Base-by-base conservation (phyloP, 2,329 filamentous ascomycete genomes). In the Fusarium abutilonis region DNA sequence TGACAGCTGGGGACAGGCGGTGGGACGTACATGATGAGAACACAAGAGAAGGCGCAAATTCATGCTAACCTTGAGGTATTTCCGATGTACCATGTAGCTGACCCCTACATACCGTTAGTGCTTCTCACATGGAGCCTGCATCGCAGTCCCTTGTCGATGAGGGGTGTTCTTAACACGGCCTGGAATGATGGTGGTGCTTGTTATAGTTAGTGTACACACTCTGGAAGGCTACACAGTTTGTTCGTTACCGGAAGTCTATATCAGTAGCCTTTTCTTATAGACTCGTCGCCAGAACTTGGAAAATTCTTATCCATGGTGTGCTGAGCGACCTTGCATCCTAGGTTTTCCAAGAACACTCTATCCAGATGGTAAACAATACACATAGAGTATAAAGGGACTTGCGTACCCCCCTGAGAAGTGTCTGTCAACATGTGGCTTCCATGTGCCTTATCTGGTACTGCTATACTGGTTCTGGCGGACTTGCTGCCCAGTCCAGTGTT, bases 1-100 rank as follows among this genome's bases (percentile, higher is more conserved):
- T 67, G 63, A 64, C 60, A 58, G 51, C 65, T 66, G 64, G 63
- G 63, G 56, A 66, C 58, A 60, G 50, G 63, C 51, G 56, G 53
- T 58, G 56, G 56, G 56, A 38, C 49, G 40, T 50, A 45, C 50
- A 52, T 43, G 48, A 36, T 50, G 36, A 42, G 19, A 40, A 56
- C 56, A 42, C 36, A 28, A 34, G 19, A 13, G 29, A 41, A 23
- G 36, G 32, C 15, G 39, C 41, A 19, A 43, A 58, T 26, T 31
- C 34, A 26, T 29, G 53, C 42, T 26, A 31, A 38, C 19, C 19
- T 7, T 6, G 14, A n/a, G 44, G 45, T 49, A 41, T 39, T 29
- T 14, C 36, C 4, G 10, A 35, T 19, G 44, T 54, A 41, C 23
- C 8, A 4, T 4, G 19, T 19, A 19, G 19, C 29, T 35, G 44